A percentile compares a stretch with the other conserved stretches of the same genome.
These are phyloP conservation scores for Xerocomus minutiporus DNA, from an alignment of 1,284 basidiomycete genomes.

Conservation along the genomic window DNA sequence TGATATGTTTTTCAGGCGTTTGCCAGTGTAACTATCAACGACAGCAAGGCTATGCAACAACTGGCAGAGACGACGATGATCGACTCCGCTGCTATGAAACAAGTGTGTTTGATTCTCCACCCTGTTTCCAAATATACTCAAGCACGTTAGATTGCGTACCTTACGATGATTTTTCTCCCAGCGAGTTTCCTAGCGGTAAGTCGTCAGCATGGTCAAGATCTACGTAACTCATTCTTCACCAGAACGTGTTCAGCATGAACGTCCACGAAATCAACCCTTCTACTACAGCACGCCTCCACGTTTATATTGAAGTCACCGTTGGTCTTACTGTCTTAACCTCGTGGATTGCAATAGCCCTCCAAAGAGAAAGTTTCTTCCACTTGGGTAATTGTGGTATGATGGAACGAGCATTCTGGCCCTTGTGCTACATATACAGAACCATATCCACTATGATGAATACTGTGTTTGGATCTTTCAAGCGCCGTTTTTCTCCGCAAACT, in stretches of 20 bases:
- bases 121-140: slow-evolving; percentile 1
- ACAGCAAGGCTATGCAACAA: slow-evolving; percentile 42
- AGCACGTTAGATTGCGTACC: slow-evolving; percentile 27
- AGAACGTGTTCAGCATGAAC: slow-evolving; percentile 39
- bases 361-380: slow-evolving; percentile 26
- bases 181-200: slow-evolving; percentile 37
- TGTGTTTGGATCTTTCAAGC: not conserved
- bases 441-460: slow-evolving; percentile 2
- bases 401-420: slow-evolving; percentile 19
- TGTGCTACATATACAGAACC: slow-evolving; percentile 3
- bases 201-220: slow-evolving; percentile 2
- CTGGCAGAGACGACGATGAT: slow-evolving; percentile 44
- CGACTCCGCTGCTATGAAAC: slow-evolving; percentile 52
- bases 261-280: slow-evolving; percentile 35
- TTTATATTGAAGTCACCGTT: slow-evolving; percentile 41
- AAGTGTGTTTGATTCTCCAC: slow-evolving; percentile 18
- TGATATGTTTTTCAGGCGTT: slow-evolving; percentile 36
- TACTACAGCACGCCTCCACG: slow-evolving; percentile 31
- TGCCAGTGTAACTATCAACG: slow-evolving; percentile 45
- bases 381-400: not conserved
- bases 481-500: not conserved
- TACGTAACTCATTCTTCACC: slow-evolving; percentile 2
- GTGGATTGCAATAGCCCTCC: slow-evolving; percentile 40
- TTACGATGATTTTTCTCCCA: slow-evolving; percentile 32
- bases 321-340: slow-evolving; percentile 46